Conservation (phyloP, 305 asterid genomes). For the Rubia balearica region DNA sequence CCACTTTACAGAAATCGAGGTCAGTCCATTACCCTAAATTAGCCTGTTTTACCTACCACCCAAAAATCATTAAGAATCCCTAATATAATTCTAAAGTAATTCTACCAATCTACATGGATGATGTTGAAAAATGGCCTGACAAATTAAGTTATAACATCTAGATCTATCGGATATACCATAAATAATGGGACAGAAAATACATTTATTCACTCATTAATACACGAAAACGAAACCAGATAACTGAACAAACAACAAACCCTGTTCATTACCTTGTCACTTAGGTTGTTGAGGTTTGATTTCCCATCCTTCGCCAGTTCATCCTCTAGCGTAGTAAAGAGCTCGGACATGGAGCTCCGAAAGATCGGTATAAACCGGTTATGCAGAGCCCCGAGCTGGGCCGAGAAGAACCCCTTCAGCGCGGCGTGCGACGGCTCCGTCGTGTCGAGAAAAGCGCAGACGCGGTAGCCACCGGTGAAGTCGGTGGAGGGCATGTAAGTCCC, state of each 20-base stretch:
- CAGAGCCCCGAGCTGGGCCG: slow-evolving; percentile 18
- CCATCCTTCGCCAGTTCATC: slow-evolving; percentile 26
- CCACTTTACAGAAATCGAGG: too few relatives aligned
- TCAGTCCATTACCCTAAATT: too few relatives aligned
- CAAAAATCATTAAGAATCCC: too few relatives aligned
- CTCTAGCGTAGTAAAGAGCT: slow-evolving; percentile 33
- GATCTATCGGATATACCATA: too few relatives aligned
- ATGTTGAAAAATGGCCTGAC: too few relatives aligned
- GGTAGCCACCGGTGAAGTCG: slow-evolving; percentile 41
- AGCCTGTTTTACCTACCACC: too few relatives aligned
- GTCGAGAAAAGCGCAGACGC: slow-evolving; percentile 48
- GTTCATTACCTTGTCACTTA: slow-evolving; percentile 21
- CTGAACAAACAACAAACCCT: background rate
- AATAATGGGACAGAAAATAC: too few relatives aligned
- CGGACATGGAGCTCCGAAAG: slow-evolving; percentile 22
- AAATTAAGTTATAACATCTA: too few relatives aligned
- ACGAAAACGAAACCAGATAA: background rate
- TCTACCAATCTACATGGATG: too few relatives aligned
- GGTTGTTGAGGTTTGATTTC: slow-evolving; percentile 26
- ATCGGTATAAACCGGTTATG: slow-evolving; percentile 31
- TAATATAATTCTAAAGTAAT: too few relatives aligned
- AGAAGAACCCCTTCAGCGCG: slow-evolving; percentile 28
- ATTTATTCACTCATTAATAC: too few relatives aligned
- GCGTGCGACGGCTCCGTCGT: slow-evolving; percentile 37
- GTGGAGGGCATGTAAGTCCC: slow-evolving; percentile 61